phyloP scores from a whole-genome alignment of 2,329 filamentous ascomycete species.

The Pseudogymnoascus sp. region DNA sequence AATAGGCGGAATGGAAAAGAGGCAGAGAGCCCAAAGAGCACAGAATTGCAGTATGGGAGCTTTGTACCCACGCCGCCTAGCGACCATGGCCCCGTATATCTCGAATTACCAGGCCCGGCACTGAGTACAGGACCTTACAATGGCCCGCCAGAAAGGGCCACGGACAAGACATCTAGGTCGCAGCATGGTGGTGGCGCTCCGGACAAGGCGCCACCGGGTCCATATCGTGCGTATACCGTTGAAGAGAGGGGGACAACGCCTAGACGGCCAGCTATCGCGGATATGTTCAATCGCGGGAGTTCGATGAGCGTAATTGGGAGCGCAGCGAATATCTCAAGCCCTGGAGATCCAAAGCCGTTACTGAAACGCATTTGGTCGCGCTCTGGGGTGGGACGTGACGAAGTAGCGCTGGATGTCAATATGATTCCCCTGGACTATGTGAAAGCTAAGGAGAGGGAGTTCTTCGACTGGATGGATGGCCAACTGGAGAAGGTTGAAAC shows the following conservation, averaged over 20 bases:
- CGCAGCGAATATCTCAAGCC: background rate
- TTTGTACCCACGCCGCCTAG: slow-evolving; percentile 47
- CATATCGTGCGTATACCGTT: background rate
- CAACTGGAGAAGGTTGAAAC: slow-evolving; percentile 86
- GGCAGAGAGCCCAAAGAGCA: background rate
- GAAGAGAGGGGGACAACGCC: background rate
- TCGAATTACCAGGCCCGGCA: slow-evolving; percentile 55
- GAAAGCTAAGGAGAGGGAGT: slow-evolving; percentile 69
- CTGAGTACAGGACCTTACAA: background rate
- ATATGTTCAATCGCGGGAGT: slow-evolving; percentile 2
- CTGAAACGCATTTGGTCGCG: slow-evolving; percentile 1
- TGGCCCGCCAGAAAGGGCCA: background rate
- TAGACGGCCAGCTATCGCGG: background rate
- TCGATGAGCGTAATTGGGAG: background rate
- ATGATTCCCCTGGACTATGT: slow-evolving; percentile 54
- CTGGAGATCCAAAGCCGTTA: background rate
- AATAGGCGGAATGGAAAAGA: slow-evolving; percentile 7
- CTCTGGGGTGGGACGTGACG: background rate
- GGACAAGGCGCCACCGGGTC: background rate
- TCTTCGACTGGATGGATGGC: slow-evolving; percentile 73
- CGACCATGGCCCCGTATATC: slow-evolving; percentile 26
- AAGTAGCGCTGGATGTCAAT: slow-evolving; percentile 33
- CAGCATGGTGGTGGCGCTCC: background rate
- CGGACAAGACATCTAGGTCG: background rate
- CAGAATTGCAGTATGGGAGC: slow-evolving; percentile 47